Evolutionary conservation across 768 basidiomycete species (phyloP), one percentile per base, ranked within the genome.

Genomic region (Boletales sp.): DNA sequence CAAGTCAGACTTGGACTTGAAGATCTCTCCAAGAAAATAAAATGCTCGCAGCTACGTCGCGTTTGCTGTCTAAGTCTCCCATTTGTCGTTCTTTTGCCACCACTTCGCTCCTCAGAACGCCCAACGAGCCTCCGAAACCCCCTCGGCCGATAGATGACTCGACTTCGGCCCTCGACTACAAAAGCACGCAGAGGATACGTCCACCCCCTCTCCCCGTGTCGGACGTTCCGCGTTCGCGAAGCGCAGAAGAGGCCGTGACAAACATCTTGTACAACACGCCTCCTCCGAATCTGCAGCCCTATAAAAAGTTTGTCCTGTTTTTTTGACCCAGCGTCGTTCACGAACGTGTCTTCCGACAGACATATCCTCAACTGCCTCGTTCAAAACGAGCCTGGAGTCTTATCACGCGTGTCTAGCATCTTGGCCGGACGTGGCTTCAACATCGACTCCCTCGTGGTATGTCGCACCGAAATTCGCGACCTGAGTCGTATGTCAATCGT

Each of bases 331-430:
- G 3, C 24, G 31, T 43, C 42, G 12, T 37, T 48, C 30, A 57
- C 31, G 39, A 38, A 14, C 30, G 24, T 48, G 1, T 54, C 45
- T 41, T 47, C 45, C 46, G 55, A 47, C 61, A 97, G 94, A 68
- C 95, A 98, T 65, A 81, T 94, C 50, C 79, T 98, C 54, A 98
- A 99, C 73, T 97, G 94, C 69, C 83, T 99, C 52, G 97, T 98
- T 4, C 97, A 99, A 71, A 97, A 99, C 67, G 97, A 99, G 72
- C 97, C 97, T 3, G 97, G 97, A 62, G 97, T 99, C n/a, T 80
- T 99, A 12, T 97, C 95, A 27, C 87, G 97, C 59, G 94, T 99
- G 4, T 95, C 95, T 7, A 97, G 97, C 47, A 97, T 95, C 62
- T 80, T 99, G 19, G 97, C 97, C 17, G 97, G 91, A 37, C 79